Conservation (phyloP, 805 yeast genomes). For the Yamadazyma scolyti region DNA sequence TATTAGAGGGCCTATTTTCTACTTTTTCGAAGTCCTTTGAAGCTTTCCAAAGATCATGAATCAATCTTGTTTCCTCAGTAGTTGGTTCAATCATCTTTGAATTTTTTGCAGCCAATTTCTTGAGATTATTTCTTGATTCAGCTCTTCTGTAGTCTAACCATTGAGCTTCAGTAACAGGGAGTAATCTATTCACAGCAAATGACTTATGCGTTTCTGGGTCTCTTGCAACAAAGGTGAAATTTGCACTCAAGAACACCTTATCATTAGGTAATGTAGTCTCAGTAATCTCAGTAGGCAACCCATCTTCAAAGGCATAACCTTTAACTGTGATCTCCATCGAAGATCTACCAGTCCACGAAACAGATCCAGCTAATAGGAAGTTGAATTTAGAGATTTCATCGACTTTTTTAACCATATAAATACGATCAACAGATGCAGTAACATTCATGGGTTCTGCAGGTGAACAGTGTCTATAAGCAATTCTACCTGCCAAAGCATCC, state of each 20-base stretch:
- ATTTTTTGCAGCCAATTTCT: conserved; percentile 70
- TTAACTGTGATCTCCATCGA: conserved; percentile 93
- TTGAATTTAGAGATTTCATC: conserved; percentile 74
- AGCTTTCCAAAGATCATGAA: conserved; percentile 71
- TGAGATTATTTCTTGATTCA: conserved; percentile 83
- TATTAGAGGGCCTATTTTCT: conserved; percentile 14
- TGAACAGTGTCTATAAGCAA: conserved; percentile 88
- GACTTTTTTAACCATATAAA: conserved; percentile 78
- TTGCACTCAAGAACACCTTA: conserved; percentile 79
- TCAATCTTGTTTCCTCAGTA: conserved; percentile 64
- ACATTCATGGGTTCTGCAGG: conserved; percentile 96
- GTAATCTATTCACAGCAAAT: conserved; percentile 76
- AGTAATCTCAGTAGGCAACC: conserved; percentile 48
- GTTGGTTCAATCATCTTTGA: conserved; percentile 61
- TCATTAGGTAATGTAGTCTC: conserved; percentile 58
- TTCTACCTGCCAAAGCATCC: conserved; percentile 91
- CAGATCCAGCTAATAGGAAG: conserved; percentile 83
- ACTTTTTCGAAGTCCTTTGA: conserved; percentile 26
- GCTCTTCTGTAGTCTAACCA: conserved; percentile 85
- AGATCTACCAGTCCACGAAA: conserved; percentile 91
- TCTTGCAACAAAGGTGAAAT: conserved; percentile 93
- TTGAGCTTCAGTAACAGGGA: conserved; percentile 72
- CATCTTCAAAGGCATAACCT: conserved; percentile 71
- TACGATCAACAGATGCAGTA: conserved; percentile 91
- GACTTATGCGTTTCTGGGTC: conserved; percentile 90